phyloP scores from a whole-genome alignment of 108 stramenopile species.

The Stephanodiscus minutulus region DNA sequence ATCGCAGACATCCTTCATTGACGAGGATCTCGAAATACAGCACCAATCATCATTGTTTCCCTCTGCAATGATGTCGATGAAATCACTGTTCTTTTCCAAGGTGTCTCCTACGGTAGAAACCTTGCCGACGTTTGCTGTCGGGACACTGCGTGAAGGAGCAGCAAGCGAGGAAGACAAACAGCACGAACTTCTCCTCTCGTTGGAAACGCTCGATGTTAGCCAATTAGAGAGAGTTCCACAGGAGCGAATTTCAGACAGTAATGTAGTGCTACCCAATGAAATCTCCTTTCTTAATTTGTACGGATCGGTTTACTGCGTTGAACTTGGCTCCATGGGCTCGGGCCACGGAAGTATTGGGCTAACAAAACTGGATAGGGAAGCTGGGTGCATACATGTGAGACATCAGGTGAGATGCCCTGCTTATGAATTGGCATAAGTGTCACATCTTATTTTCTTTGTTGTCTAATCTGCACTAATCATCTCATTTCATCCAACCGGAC shows the following conservation, averaged over 20 bases:
- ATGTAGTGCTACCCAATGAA: conserved; percentile 30
- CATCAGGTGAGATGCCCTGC: conserved; percentile 23
- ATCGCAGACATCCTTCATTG: not conserved
- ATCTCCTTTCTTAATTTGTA: conserved; percentile 31
- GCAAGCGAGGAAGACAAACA: not conserved
- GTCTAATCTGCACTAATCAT: not conserved
- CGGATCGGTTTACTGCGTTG: conserved; percentile 40
- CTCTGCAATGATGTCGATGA: conserved; percentile 36
- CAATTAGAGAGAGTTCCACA: not conserved
- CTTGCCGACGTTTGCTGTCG: conserved; percentile 32
- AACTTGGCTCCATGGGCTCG: conserved; percentile 31
- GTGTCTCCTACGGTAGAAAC: conserved; percentile 21
- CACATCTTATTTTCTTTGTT: not conserved
- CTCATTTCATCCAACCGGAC: not conserved
- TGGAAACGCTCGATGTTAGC: not conserved
- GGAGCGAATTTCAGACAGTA: not conserved
- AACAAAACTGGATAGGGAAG: conserved; percentile 28
- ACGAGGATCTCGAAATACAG: not conserved
- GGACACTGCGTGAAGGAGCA: conserved; percentile 28
- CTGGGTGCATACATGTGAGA: conserved; percentile 30
- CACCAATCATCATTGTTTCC: conserved; percentile 17
- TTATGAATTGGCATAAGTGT: not conserved
- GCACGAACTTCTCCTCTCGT: not conserved
- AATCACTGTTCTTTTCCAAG: conserved; percentile 32
- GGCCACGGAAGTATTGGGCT: conserved; percentile 29